These are phyloP conservation scores for Boletus sp. DNA, from an alignment of 1,284 basidiomycete genomes.

Conservation along the genomic window DNA sequence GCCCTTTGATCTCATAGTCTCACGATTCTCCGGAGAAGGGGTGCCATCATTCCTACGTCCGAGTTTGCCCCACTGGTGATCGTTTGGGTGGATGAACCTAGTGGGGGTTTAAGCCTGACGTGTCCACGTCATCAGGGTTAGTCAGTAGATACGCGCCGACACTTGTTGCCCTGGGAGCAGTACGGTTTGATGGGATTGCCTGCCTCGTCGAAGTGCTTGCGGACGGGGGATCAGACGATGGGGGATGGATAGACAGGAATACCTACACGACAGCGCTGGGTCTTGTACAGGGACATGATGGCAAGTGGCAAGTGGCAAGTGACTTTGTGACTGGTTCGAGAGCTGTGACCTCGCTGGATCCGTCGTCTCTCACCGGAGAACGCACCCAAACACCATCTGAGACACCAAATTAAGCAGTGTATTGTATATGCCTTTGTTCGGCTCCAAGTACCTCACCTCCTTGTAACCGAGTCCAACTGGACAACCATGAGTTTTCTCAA, in stretches of 20 bases:
- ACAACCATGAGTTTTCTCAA: slow-evolving; percentile 33
- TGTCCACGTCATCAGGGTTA: slow-evolving; percentile 6
- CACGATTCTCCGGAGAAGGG: slow-evolving; percentile 18
- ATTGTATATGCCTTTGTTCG: background rate
- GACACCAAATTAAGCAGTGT: slow-evolving; percentile 2
- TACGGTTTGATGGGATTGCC: slow-evolving; percentile 42
- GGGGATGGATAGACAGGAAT: background rate
- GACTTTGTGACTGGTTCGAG: slow-evolving; percentile 22
- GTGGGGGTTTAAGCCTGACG: slow-evolving; percentile 8
- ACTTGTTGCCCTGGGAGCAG: slow-evolving; percentile 47
- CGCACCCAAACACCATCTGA: slow-evolving; percentile 1
- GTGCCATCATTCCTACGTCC: slow-evolving; percentile 20
- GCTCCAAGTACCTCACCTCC: background rate
- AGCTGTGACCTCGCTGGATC: slow-evolving; percentile 14
- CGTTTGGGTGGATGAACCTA: slow-evolving; percentile 54
- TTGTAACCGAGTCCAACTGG: background rate
- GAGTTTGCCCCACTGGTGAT: slow-evolving; percentile 42
- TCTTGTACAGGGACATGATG: slow-evolving; percentile 41
- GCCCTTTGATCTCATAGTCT: slow-evolving; percentile 20
- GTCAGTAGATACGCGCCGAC: slow-evolving; percentile 40
- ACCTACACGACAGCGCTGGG: slow-evolving; percentile 48
- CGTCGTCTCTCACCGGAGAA: too few relatives aligned
- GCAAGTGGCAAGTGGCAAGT: slow-evolving; percentile 11
- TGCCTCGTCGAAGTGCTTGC: slow-evolving; percentile 45
- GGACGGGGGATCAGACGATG: slow-evolving; percentile 11